Base-by-base conservation (phyloP, 257 asterid species). In the Solanum lignicaule region DNA sequence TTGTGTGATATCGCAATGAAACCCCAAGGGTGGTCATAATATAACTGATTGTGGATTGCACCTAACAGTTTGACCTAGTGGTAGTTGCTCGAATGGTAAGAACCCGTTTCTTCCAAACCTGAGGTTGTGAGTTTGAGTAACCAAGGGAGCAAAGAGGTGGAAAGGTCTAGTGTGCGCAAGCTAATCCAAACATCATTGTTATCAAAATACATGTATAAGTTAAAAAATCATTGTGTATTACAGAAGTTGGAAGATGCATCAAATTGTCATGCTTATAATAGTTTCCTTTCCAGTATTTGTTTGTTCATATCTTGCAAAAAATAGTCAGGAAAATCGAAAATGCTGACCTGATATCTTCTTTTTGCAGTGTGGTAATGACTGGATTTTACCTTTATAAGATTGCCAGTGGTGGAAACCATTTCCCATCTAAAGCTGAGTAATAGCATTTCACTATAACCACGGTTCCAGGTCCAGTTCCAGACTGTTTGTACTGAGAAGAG, bases 351-450 rank as follows among this genome's bases (percentile, higher is more conserved):
- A 46, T 29, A 25, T 69, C 83, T 72, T 86, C 82, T 79, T 90
- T 90, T 62, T 90, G 93, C 98, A 97, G 99, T 84, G 85, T 89
- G n/a, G 79, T 94, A 69, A 96, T 97, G 99, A 87, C 97, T 9
- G 94, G 72, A 32, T 97, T 96, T 89, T 97, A 95, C 88, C 89
- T 95, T 18, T 96, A 92, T 94, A 97, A 97, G 93, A 60, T 97
- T 43, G 93, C 91, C 41, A 92, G 94, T 0, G 98, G 98, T 12
- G 99, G 99, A 89, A 96, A 96, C 90, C 97, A 94, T 89, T 71
- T 96, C 88, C 90, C 94, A 8, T 90, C 98, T 1, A 95, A 97
- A 94, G 27, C 85, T 5, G 98, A 97, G 92, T 95, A 83, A 89
- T 36, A 81, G 6, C 48, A 23, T 58, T 83, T 62, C 87, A 3